Conservation (phyloP, 2,329 filamentous ascomycete genomes). For the Fusarium newnesense region DNA sequence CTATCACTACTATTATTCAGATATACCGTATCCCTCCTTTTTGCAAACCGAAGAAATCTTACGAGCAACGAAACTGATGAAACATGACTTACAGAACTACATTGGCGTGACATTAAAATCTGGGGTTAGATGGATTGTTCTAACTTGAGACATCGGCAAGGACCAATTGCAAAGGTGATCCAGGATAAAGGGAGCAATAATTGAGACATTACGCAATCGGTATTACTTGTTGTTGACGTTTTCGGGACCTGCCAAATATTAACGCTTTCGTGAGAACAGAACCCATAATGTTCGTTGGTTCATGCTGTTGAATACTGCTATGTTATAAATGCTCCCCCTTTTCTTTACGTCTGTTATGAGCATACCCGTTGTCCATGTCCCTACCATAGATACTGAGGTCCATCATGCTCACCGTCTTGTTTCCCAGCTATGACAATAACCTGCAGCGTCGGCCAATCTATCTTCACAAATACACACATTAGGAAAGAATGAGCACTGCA, state of each 20-base stretch:
- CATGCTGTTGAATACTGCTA: not conserved
- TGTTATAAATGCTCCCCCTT: not conserved
- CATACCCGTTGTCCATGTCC: not conserved
- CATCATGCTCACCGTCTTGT: not conserved
- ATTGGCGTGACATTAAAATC: not conserved
- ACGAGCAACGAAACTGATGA: not conserved
- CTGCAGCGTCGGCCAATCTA: not conserved
- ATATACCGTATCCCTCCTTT: not conserved
- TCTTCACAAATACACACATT: not conserved
- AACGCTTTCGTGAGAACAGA: slow-evolving; percentile 7
- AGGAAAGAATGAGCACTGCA: not conserved
- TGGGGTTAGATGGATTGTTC: not conserved
- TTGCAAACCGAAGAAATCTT: slow-evolving; percentile 1
- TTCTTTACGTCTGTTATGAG: too few species aligned
- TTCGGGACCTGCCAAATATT: not conserved
- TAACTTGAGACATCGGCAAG: slow-evolving; percentile 9
- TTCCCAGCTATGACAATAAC: not conserved
- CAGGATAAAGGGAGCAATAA: slow-evolving; percentile 1
- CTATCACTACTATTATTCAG: not conserved
- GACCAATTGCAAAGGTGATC: not conserved
- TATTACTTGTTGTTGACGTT: not conserved
- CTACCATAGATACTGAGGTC: not conserved
- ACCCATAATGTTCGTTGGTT: not conserved
- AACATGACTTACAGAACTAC: not conserved
- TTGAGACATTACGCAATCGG: slow-evolving; percentile 19